Evolutionary conservation across 768 basidiomycete genomes (phyloP), one percentile per base, ranked within the genome.

Genomic region (Psilocybe sp.): DNA sequence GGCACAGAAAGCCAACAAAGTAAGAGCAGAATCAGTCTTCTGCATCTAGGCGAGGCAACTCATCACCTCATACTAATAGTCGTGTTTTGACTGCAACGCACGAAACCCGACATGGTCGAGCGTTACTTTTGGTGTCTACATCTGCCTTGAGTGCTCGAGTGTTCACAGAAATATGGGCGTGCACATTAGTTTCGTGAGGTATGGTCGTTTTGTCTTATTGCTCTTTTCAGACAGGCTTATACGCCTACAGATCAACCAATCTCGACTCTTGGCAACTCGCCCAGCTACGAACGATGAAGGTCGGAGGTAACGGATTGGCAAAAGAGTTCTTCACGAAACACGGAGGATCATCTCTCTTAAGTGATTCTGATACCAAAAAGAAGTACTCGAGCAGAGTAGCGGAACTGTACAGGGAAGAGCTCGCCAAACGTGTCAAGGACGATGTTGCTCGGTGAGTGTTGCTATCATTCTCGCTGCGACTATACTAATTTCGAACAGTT

Each of bases 81-180:
- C 71, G 64, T 98, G 96, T 71, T 97, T 97, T 61, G 96, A 98
- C 67, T 98, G 96, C 66, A 80, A 81, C 61, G 94, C 95, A 41
- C 87, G 93, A 60, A 97, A 97, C 71, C 96, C 96, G 40, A 97
- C 94, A 31, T 98, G 96, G 97, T 86, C 94, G 3, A 94, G 92
- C 54, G 92, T 97, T 16, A 95, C 93, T 0, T 99, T 89, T 64
- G 96, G 92, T 32, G 85, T 98, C 12, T 98, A 98, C 70, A 94
- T 99, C 63, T 99, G 97, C 64, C 75, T 98, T 31, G 95, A 99
- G 51, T 99, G 97, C 76, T 98, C 96, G 4, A 89, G 88, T 57
- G 73, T 89, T 12, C 97, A 99, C 70, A 78, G 97, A 46, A 98
- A 96, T 66, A 86, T 98, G 84, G 97, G 97, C 60, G 96, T 98